A percentile compares a stretch with the other conserved stretches of the same genome.
Conservation (phyloP, 148 eudicot species). For the Suaeda aralocaspica region DNA sequence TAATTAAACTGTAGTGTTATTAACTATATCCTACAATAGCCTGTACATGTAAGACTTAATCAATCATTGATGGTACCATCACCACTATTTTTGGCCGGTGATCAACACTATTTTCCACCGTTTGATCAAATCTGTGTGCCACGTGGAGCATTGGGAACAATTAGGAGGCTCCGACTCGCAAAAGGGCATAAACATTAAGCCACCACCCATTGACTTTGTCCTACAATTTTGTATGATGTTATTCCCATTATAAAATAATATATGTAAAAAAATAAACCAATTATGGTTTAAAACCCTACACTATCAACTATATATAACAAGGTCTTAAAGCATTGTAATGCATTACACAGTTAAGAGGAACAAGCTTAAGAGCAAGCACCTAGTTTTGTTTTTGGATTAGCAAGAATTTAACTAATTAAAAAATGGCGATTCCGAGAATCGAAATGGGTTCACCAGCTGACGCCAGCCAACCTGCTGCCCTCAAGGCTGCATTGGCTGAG, state of each 20-base stretch:
- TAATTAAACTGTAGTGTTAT: slow-evolving; percentile 14
- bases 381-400: neutral
- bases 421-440: slow-evolving; percentile 56
- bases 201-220: neutral
- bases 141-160: slow-evolving; percentile 32
- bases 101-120: slow-evolving; percentile 13
- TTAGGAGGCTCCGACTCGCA: slow-evolving; percentile 39
- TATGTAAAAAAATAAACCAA: neutral
- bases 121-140: slow-evolving; percentile 21
- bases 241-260: neutral
- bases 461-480: slow-evolving; percentile 47
- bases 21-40: slow-evolving; percentile 19
- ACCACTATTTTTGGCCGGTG: slow-evolving; percentile 31
- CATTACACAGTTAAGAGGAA: slow-evolving; percentile 20
- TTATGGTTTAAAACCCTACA: neutral
- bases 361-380: slow-evolving; percentile 1
- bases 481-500: slow-evolving; percentile 72
- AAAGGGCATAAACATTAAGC: neutral
- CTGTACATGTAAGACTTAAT: slow-evolving; percentile 21
- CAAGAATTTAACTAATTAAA: neutral
- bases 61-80: slow-evolving; percentile 27
- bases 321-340: slow-evolving; percentile 16
- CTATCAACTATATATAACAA: slow-evolving; percentile 26
- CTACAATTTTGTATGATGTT: neutral
- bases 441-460: slow-evolving; percentile 47